Conservation (phyloP, 331 rosid species). For the Dryas integrifolia region DNA sequence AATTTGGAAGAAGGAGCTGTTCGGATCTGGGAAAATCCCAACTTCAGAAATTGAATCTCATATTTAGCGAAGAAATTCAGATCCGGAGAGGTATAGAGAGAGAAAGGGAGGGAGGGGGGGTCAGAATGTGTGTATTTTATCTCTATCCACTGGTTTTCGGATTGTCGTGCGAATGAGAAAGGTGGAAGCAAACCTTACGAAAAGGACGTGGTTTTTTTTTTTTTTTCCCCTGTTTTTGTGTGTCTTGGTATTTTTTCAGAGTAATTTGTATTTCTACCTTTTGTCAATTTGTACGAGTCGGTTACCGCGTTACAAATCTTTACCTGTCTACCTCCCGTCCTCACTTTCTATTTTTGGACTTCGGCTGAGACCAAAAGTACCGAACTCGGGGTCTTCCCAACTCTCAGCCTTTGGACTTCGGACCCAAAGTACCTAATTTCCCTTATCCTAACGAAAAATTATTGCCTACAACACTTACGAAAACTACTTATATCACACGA, state of each 20-base stretch:
- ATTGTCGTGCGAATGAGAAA: not conserved
- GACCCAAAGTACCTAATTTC: too few relatives aligned
- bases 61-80: conserved; percentile 1
- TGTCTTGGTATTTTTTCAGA: not conserved
- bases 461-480: too few relatives aligned
- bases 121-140: not conserved
- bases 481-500: too few relatives aligned
- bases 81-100: not conserved
- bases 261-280: not conserved
- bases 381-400: too few relatives aligned
- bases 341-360: too few relatives aligned
- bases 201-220: conserved; percentile 2
- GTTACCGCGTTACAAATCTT: not conserved
- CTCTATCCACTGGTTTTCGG: conserved; percentile 16
- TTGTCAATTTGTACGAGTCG: not conserved
- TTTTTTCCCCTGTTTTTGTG: not conserved
- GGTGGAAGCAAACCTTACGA: conserved; percentile 8
- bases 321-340: too few relatives aligned
- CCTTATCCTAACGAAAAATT: too few relatives aligned
- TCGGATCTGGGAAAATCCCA: conserved; percentile 12
- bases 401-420: too few relatives aligned
- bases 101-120: not conserved
- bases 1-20: not conserved
- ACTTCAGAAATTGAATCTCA: not conserved
- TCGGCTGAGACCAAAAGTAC: too few relatives aligned